A percentile compares a stretch with the other conserved stretches of the same genome.
Conservation (phyloP, 768 basidiomycete genomes). For the Mycena vulgaris region DNA sequence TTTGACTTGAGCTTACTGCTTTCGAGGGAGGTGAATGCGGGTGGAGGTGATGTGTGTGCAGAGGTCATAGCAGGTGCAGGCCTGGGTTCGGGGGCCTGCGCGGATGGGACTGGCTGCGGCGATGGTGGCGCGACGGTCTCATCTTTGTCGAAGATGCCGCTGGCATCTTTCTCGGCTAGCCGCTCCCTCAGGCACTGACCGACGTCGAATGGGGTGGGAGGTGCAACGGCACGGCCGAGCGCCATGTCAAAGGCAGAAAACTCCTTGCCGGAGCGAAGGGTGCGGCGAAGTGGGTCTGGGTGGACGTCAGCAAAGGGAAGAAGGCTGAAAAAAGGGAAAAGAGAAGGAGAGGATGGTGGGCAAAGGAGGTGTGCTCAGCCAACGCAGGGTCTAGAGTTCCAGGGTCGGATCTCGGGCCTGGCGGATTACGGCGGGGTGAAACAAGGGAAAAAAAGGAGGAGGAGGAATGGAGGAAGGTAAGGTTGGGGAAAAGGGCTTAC, state of each 20-base stretch:
- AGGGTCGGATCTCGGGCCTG: background rate
- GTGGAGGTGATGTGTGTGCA: background rate
- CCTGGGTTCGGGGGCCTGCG: too few relatives aligned
- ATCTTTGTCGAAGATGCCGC: background rate
- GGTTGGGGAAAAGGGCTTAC: too few relatives aligned
- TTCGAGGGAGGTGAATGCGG: background rate
- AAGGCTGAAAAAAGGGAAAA: too few relatives aligned
- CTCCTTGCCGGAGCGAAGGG: background rate
- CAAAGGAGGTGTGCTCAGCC: background rate
- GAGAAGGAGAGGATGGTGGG: background rate
- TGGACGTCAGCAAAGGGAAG: background rate
- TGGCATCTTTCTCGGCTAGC: background rate
- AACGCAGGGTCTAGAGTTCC: background rate
- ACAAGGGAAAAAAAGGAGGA: too few relatives aligned
- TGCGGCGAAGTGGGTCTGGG: background rate
- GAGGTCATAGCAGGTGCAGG: too few relatives aligned
- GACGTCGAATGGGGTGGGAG: background rate
- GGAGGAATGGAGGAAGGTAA: too few relatives aligned
- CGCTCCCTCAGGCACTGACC: background rate
- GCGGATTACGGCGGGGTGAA: background rate
- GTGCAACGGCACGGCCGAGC: background rate
- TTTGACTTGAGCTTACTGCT: constrained; percentile 1
- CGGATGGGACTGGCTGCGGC: too few relatives aligned
- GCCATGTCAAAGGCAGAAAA: background rate
- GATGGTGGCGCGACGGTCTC: too few relatives aligned